Base-by-base conservation (phyloP, 2,329 filamentous ascomycete genomes). In the Leptographium flavum region DNA sequence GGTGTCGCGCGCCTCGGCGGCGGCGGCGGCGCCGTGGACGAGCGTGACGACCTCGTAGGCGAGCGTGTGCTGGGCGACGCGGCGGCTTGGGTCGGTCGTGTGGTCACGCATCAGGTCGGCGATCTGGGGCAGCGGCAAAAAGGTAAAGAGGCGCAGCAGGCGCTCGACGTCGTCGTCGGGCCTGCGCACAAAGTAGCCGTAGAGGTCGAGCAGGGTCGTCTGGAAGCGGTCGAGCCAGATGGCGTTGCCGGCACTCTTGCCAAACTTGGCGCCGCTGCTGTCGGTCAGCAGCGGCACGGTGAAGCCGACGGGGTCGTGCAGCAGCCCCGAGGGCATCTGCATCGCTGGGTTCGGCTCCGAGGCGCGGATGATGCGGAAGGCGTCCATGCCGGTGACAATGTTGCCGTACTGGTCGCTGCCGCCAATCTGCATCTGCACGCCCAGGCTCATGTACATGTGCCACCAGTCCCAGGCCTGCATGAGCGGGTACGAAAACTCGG, bases 381-480 rank as follows among this genome's bases (percentile, higher is more conserved):
- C 76, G 49, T 95, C 86, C 57, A 92, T 81, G 41, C 92, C 92
- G 13, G 88, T 80, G 25, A 93, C 74, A 52, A 98, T 96, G 63
- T 98, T 98, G 50, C 92, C 92, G 59, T 82, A 96, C 64, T 98
- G 92, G 59, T 98, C 92, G 7, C 87, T 87, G 33, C 92, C 92
- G 47, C 92, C 92, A 43, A 98, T 85, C 63, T 98, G 87, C 59
- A 96, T 74, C 57, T 88, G 81, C 10, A 87, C 71, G 40, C 73
- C 73, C 22, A 71, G 69, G 39, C 75, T 71, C 49, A 55, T 60
- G 63, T 84, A 93, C 65, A 96, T 73, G 54, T 84, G 73, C 85
- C 86, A 96, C 76, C 88, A 98, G 60, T 98, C 92, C 83, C 88
- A 96, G 21, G 83, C 87, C 60, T 98, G 92, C 55, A 96, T 76